Evolutionary conservation across 2,329 filamentous ascomycete species (phyloP).

Genomic region (Thelonectria rubi): DNA sequence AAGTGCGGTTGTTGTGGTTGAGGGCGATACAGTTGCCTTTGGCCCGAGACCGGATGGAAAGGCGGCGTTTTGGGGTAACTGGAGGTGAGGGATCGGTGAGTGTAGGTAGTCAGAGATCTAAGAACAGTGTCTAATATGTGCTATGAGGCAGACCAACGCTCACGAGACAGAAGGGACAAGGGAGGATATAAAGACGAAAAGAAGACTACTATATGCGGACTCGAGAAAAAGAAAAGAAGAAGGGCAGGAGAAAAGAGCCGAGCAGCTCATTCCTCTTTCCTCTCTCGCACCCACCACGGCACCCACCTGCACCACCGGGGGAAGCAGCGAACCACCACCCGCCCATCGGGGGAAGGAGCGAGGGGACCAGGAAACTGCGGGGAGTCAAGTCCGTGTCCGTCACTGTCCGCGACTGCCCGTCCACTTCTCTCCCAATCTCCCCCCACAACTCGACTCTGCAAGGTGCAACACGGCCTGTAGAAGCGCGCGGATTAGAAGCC

Average conservation of each 20-base stretch:
- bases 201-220: neutral
- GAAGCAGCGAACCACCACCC: constrained; percentile 16
- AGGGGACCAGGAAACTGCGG: constrained; percentile 22
- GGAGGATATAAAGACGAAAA: constrained; percentile 4
- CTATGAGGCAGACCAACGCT: neutral
- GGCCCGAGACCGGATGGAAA: constrained; percentile 34
- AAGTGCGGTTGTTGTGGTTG: neutral
- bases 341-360: neutral
- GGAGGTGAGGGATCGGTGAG: neutral
- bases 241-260: constrained; percentile 1
- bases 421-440: constrained; percentile 20
- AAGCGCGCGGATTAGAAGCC: constrained; percentile 34
- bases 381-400: constrained; percentile 3
- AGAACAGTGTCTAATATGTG: neutral
- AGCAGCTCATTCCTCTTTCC: neutral
- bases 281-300: too few relatives aligned
- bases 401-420: neutral
- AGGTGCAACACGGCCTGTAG: constrained; percentile 31
- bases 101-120: neutral
- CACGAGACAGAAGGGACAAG: neutral
- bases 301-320: too few relatives aligned
- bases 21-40: constrained; percentile 29
- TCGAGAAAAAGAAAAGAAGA: neutral
- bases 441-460: constrained; percentile 1
- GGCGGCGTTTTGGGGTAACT: constrained; percentile 18